These are phyloP conservation scores for Pichia sporocuriosa DNA, from an alignment of 805 yeast species.

Conservation along the genomic window DNA sequence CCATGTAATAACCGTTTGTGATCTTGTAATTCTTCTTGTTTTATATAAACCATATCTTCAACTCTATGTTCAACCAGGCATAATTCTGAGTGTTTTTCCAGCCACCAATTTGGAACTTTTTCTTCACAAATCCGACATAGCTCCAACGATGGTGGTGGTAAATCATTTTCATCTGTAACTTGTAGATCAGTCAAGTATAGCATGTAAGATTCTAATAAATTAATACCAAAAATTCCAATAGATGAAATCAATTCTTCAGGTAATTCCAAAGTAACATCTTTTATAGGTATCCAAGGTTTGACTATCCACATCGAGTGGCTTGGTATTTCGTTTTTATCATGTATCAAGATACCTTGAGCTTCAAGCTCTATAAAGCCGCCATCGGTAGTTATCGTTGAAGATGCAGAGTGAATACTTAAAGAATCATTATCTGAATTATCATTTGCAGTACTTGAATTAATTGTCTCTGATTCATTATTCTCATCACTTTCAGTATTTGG, in stretches of 20 bases:
- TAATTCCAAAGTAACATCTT: conserved; percentile 55
- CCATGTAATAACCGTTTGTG: conserved; percentile 48
- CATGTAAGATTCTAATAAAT: conserved; percentile 71
- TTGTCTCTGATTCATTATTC: conserved; percentile 13
- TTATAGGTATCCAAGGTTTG: conserved; percentile 63
- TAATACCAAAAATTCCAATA: conserved; percentile 81
- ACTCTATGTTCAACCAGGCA: conserved; percentile 82
- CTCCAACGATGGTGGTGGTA: conserved; percentile 77
- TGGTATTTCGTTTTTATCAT: conserved; percentile 53
- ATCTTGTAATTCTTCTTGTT: conserved; percentile 73
- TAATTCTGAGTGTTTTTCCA: conserved; percentile 82
- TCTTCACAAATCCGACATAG: conserved; percentile 91
- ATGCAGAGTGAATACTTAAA: conserved; percentile 22
- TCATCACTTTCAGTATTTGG: conserved; percentile 12
- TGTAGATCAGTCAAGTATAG: conserved; percentile 56
- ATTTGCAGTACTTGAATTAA: conserved; percentile 3
- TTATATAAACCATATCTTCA: conserved; percentile 64
- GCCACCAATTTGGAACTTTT: conserved; percentile 92
- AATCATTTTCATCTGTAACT: conserved; percentile 50
- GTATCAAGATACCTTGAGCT: conserved; percentile 88
- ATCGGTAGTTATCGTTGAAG: conserved; percentile 42
- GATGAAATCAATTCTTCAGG: conserved; percentile 65
- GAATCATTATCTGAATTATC: conserved; percentile 21
- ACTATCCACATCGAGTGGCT: conserved; percentile 91
- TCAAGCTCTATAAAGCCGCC: conserved; percentile 69